phyloP scores from a whole-genome alignment of 2,329 filamentous ascomycete genomes.

The Stemphylium beticola region DNA sequence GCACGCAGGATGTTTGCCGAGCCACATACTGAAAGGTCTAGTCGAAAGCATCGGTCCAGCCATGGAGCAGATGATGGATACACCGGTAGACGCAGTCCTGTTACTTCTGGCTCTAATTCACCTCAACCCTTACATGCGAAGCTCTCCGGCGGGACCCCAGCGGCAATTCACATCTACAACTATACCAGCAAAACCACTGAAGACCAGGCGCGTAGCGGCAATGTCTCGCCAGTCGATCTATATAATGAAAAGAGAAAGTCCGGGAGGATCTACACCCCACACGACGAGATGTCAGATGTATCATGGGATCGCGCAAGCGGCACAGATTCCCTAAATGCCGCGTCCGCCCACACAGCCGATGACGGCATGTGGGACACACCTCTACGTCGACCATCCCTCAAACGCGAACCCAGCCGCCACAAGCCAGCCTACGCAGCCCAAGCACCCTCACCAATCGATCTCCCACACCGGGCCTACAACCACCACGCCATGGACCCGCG shows the following conservation, averaged over 20 bases:
- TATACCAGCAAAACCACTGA: constrained; percentile 16
- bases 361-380: constrained; percentile 29
- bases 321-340: constrained; percentile 25
- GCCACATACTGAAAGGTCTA: constrained; percentile 12
- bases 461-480: constrained; percentile 14
- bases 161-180: constrained; percentile 30
- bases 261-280: constrained; percentile 12
- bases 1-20: constrained; percentile 11
- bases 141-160: constrained; percentile 12
- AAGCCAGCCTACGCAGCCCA: background rate
- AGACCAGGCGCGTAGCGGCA: constrained; percentile 18
- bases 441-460: background rate
- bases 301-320: constrained; percentile 31
- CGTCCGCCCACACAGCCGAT: constrained; percentile 27
- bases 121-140: constrained; percentile 20
- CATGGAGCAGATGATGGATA: constrained; percentile 22
- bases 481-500: constrained; percentile 14
- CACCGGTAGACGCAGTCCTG: constrained; percentile 25
- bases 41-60: constrained; percentile 17
- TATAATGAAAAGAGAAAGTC: constrained; percentile 15
- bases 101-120: constrained; percentile 22
- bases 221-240: constrained; percentile 13
- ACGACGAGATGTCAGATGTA: constrained; percentile 24
- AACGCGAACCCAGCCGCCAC: constrained; percentile 3
- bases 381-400: constrained; percentile 4